Percentiles rank a stretch among this genome's conserved stretches.
These are phyloP conservation scores for Prunus padus DNA, from an alignment of 306 rosid species.

Conservation along the genomic window DNA sequence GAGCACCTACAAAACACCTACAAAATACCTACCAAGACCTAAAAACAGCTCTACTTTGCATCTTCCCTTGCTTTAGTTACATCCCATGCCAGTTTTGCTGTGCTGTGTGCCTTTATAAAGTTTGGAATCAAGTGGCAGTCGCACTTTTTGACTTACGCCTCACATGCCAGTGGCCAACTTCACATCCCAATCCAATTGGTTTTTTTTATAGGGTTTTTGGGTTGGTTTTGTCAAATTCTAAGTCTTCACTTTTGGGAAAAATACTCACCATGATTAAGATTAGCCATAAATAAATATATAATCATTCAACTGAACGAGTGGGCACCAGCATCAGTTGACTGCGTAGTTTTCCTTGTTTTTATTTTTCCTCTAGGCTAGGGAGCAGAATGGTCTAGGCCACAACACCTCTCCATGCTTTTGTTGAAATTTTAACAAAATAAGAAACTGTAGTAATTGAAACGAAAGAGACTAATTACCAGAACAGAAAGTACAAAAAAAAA, in stretches of 20 bases:
- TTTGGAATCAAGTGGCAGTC: neutral
- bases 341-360: neutral
- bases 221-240: slow-evolving; percentile 6
- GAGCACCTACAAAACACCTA: neutral
- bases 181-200: neutral
- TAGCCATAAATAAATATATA: slow-evolving; percentile 1
- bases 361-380: neutral
- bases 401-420: neutral
- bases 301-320: neutral
- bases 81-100: neutral
- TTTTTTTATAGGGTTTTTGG: neutral
- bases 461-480: neutral
- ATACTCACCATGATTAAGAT: neutral
- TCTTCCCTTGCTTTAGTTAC: neutral
- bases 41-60: neutral
- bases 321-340: neutral
- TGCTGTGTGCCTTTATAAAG: neutral
- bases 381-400: neutral
- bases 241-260: slow-evolving; percentile 14
- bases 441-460: neutral
- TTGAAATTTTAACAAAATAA: neutral
- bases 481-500: neutral
- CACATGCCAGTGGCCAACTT: slow-evolving; percentile 9
- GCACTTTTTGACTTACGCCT: slow-evolving; percentile 12
- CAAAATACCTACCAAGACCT: neutral